phyloP scores from a whole-genome alignment of 2,329 filamentous ascomycete species.

The Fusarium sp. region DNA sequence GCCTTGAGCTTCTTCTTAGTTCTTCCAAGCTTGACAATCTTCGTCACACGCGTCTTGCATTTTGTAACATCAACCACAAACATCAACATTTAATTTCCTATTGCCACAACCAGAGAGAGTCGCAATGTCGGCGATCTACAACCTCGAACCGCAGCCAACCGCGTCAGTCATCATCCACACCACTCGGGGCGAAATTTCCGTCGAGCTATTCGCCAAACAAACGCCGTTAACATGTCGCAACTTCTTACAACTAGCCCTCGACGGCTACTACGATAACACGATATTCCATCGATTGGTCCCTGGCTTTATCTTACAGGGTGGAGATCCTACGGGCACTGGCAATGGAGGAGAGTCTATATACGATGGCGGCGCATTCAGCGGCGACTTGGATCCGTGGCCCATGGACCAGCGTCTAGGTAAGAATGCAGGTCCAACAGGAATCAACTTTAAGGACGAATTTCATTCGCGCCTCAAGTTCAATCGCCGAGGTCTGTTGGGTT shows the following conservation, averaged over 20 bases:
- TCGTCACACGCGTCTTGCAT: constrained; percentile 21
- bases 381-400: constrained; percentile 78
- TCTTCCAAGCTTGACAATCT: constrained; percentile 12
- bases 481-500: constrained; percentile 88
- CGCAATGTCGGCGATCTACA: constrained; percentile 88
- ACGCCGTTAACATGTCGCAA: constrained; percentile 92
- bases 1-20: constrained; percentile 23
- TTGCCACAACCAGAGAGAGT: neutral
- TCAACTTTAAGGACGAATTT: constrained; percentile 84
- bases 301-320: constrained; percentile 93
- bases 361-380: constrained; percentile 82
- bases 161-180: constrained; percentile 93
- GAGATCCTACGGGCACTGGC: constrained; percentile 93
- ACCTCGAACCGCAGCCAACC: constrained; percentile 93
- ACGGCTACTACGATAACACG: constrained; percentile 94
- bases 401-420: constrained; percentile 73
- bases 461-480: constrained; percentile 95
- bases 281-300: constrained; percentile 94
- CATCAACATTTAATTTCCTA: neutral
- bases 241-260: constrained; percentile 93
- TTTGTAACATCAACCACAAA: constrained; percentile 4
- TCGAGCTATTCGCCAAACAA: constrained; percentile 96
- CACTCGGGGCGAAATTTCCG: constrained; percentile 85
- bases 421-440: constrained; percentile 70
- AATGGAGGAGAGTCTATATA: constrained; percentile 93